Conservation (phyloP, 257 asterid species). For the Solanum raphanifolium region DNA sequence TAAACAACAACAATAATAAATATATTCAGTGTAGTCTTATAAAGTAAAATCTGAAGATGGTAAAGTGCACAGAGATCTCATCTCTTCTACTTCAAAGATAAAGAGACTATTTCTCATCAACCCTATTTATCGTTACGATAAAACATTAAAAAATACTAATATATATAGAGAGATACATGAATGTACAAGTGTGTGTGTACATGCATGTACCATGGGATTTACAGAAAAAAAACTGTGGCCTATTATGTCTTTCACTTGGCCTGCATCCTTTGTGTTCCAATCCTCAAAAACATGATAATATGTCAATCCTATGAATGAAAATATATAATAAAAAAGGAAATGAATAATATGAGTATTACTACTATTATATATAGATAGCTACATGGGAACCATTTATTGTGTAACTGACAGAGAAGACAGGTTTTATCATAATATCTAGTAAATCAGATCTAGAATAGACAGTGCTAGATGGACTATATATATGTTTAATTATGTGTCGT, state of each 20-base stretch:
- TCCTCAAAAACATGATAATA: slow-evolving; percentile 1
- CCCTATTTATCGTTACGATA: background rate
- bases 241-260: background rate
- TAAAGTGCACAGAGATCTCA: fast-evolving
- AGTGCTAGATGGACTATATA: background rate
- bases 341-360: background rate
- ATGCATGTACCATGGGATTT: background rate
- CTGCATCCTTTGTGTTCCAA: background rate
- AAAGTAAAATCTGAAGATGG: background rate
- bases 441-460: slow-evolving; percentile 1
- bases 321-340: background rate
- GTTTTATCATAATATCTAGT: background rate
- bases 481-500: background rate
- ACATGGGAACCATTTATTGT: background rate
- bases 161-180: background rate
- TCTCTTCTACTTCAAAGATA: background rate
- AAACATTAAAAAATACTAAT: background rate
- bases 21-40: background rate
- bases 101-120: fast-evolving
- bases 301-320: background rate
- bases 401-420: background rate
- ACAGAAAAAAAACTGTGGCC: background rate
- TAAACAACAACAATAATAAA: background rate
- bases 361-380: background rate
- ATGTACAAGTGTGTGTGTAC: background rate